Percentiles rank a stretch among this genome's conserved stretches.
These are phyloP conservation scores for Jimgerdemannia flammicorona DNA, from an alignment of 192 early-diverging fungal genomes.

Conservation along the genomic window DNA sequence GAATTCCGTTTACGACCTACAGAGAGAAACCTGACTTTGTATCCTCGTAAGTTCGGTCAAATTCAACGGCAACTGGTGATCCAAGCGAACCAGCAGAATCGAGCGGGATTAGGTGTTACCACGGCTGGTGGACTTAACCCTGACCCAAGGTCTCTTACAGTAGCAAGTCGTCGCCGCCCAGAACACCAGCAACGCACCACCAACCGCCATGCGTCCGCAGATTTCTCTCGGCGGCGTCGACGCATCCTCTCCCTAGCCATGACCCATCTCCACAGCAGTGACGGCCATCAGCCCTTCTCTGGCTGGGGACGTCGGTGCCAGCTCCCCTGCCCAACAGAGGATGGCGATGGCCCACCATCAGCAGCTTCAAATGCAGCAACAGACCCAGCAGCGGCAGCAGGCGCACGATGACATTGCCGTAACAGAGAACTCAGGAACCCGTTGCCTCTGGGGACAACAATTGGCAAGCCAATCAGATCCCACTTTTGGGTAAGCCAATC, in stretches of 20 bases:
- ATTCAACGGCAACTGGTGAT: background rate
- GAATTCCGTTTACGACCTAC: too few relatives aligned
- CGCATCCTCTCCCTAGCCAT: background rate
- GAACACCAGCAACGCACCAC: background rate
- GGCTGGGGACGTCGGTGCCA: background rate
- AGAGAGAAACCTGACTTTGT: too few relatives aligned
- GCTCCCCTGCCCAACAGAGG: too few relatives aligned
- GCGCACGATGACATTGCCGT: too few relatives aligned
- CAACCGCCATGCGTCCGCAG: background rate
- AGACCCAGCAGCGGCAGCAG: background rate
- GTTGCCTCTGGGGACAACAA: too few relatives aligned
- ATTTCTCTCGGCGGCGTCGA: background rate
- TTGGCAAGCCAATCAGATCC: too few relatives aligned
- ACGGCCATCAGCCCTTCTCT: background rate
- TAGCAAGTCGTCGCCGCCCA: background rate
- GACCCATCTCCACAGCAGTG: too few relatives aligned
- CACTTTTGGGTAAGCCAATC: too few relatives aligned
- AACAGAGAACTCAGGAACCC: background rate
- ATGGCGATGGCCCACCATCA: background rate
- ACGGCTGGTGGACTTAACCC: background rate
- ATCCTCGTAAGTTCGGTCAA: background rate
- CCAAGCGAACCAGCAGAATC: background rate
- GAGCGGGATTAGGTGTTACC: background rate
- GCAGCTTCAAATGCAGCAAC: background rate
- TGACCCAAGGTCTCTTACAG: background rate